Base-by-base conservation (phyloP, 2,329 filamentous ascomycete genomes). In the Aspergillus jensenii region DNA sequence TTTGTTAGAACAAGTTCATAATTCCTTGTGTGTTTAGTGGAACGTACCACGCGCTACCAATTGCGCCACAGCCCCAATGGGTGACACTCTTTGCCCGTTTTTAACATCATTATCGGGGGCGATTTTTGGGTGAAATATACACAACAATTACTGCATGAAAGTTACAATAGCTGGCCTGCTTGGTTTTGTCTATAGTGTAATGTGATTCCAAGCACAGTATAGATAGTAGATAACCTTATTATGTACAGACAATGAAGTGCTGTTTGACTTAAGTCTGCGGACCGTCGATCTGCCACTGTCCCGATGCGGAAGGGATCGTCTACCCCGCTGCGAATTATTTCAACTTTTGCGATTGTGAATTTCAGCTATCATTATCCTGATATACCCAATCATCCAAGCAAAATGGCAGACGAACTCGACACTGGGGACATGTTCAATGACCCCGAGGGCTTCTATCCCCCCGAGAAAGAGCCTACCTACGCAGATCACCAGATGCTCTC, bases 381-480 rank as follows among this genome's bases (percentile, higher is more conserved):
- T 31, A n/a, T 33, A 21, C 21, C 39, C 49, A 41, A 23, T 40
- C 31, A 45, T n/a, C 6, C 9, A 14, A 31, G 37, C 52, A 54
- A 54, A 52, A 72, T 72, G 70, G 65, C 64, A 23, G 57, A 62
- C 40, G 68, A 72, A 25, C 62, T 79, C 52, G 76, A 78, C 23
- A 69, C 71, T 7, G 71, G 73, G 58, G 78, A 78, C 69, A 79
- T 96, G 64, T 96, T 97, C 79, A 78, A 88, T 54, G 93, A 96
- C 64, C 93, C 93, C 6, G 84, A 86, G 55, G 90, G 86, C 69
- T 97, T 85, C 79, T 95, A 91, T 71, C 84, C 89, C 47, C 87
- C 91, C 1, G 87, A 91, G 47, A 90, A 90, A 48, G 84, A 88
- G 48, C 87, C 91, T 7, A 93, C 89, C 2, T 86, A 84, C 61